Evolutionary conservation across 2,329 filamentous ascomycete species (phyloP).

Genomic region (Curvularia eragrostidis): DNA sequence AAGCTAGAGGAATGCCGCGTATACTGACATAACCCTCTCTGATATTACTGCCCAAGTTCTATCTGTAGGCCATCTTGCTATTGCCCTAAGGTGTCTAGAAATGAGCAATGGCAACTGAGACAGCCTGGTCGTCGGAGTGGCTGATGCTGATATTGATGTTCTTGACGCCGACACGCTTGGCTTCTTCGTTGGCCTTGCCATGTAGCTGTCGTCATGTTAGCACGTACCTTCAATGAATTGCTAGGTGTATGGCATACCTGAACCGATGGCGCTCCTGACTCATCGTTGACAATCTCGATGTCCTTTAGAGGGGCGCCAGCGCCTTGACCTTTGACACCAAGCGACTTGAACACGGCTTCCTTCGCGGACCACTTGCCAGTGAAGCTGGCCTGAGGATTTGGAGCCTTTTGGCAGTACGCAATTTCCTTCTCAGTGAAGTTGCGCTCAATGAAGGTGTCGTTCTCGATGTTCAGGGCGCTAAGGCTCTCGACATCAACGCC

Average conservation of each 20-base stretch:
- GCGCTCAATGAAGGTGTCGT: constrained; percentile 90
- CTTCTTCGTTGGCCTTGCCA: constrained; percentile 81
- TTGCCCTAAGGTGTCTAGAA: constrained; percentile 59
- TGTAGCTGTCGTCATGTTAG: constrained; percentile 68
- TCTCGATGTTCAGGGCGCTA: constrained; percentile 85
- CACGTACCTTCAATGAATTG: neutral
- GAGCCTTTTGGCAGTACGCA: constrained; percentile 80
- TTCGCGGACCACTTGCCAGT: constrained; percentile 97
- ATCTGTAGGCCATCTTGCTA: neutral
- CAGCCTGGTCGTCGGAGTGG: constrained; percentile 91
- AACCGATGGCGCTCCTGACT: constrained; percentile 82
- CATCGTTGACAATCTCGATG: constrained; percentile 87
- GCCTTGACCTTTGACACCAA: constrained; percentile 85
- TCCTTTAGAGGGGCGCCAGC: constrained; percentile 90
- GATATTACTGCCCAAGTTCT: constrained; percentile 4
- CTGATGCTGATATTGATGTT: constrained; percentile 92
- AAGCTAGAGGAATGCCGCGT: constrained; percentile 4
- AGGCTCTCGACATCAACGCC: constrained; percentile 95
- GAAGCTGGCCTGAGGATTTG: constrained; percentile 86
- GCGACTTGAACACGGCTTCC: constrained; percentile 97
- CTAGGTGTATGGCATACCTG: constrained; percentile 66
- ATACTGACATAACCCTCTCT: neutral
- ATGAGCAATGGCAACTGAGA: constrained; percentile 87
- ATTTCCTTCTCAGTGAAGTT: constrained; percentile 91
- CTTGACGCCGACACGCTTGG: constrained; percentile 86